Conservation (phyloP, 192 early-diverging fungal genomes). For the Chytriomyces sp. region DNA sequence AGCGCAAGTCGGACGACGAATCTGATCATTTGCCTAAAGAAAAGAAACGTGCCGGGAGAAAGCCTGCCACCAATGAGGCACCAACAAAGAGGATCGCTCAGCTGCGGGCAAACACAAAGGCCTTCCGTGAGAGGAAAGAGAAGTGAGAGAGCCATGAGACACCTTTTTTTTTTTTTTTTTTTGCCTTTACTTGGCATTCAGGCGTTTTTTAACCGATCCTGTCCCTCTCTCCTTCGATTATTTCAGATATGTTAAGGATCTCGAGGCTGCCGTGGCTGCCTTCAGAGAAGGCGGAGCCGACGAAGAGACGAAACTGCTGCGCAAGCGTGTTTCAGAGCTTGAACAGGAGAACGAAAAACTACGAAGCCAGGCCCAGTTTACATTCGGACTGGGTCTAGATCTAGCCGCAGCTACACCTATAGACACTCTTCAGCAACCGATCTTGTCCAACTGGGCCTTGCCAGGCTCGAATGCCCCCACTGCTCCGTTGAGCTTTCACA, state of each 20-base stretch:
- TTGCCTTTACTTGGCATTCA: neutral
- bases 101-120: neutral
- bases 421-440: too few relatives aligned
- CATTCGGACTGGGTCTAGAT: neutral
- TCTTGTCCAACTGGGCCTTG: too few relatives aligned
- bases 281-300: neutral
- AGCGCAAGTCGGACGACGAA: too few relatives aligned
- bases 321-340: neutral
- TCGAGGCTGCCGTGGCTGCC: neutral
- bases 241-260: neutral
- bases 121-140: neutral
- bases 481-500: too few relatives aligned
- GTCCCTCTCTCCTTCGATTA: neutral
- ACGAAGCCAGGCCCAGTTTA: neutral
- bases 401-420: too few relatives aligned
- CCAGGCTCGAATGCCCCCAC: too few relatives aligned
- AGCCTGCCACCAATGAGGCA: neutral
- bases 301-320: neutral
- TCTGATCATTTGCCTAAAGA: too few relatives aligned
- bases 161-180: too few relatives aligned
- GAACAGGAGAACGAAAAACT: neutral
- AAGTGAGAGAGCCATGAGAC: neutral
- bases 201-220: neutral
- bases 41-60: neutral
- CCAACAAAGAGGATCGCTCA: neutral